Base-by-base conservation (phyloP, 2,329 filamentous ascomycete species). In the Akanthomyces muscarius region DNA sequence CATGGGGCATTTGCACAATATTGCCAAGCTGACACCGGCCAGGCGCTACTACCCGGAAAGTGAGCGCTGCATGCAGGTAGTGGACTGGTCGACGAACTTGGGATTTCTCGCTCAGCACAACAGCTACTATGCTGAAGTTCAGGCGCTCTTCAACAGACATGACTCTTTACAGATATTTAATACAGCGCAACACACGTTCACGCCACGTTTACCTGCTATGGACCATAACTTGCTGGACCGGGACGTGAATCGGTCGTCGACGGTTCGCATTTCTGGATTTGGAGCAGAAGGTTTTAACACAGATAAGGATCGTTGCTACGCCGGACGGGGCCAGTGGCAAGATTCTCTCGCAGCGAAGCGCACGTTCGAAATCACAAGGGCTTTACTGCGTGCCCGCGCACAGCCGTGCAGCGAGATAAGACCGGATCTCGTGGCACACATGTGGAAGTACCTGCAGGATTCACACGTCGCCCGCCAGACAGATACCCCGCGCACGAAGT, bases 41-140 rank as follows among this genome's bases (percentile, higher is more conserved):
- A 38, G 52, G 38, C 33, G 36, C 16, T 54, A 30, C 14, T 41
- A 42, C 36, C 52, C n/a, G 25, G 6, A 6, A 18, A 10, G 25
- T 42, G 25, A 54, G 23, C n/a, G 23, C 16, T 33, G 38, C 52
- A 54, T 54, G 52, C 52, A 54, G 25, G 23, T n/a, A 16, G 52
- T 54, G 23, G 52, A 54, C n/a, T 54, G 52, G 52, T 54, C 52
- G 23, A 41, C 23, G 16, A 41, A 23, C 16, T 33, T 54, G 11
- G 52, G 52, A 16, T 54, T 54, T 16, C 23, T 54, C 18, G 52
- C 52, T 16, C 52, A 54, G 36, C 52, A 54, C 38, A n/a, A n/a
- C 5, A 42, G 52, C n/a, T 54, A 23, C n/a, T 25, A 42, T 23
- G 23, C 36, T 3, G 52, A 42, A 11, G 23, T n/a, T 5, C 52